Base-by-base conservation (phyloP, 441 rosid genomes). In the Adansonia madagascariensis region DNA sequence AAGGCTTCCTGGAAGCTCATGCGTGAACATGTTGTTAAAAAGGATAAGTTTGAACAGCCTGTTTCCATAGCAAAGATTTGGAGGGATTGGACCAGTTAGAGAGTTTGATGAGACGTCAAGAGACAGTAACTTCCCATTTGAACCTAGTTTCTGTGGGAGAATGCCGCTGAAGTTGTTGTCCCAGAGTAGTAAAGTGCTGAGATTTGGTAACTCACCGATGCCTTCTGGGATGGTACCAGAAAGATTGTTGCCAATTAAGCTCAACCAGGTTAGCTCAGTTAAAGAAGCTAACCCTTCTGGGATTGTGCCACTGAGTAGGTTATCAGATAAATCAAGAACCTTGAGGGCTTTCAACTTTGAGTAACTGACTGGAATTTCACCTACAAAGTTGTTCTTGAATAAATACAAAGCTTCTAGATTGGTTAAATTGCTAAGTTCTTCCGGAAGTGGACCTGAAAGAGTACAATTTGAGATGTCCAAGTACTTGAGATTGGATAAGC, bases 101-200 rank as follows among this genome's bases (percentile, higher is more conserved):
- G 85, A 89, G 77, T 95, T 95, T 52, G 94, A 84, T 0, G 98
- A 95, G 20, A 92, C 97, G 72, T 95, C 99, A 14, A 95, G 70
- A 14, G 84, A 78, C 64, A 53, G 75, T n/a, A 95, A 84, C 70
- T 91, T 90, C 7, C 91, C 87, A 76, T 87, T 95, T n/a, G 91
- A 82, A n/a, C 99, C 99, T 1, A 95, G 93, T 79, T 82, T 91
- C 47, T 82, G 86, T 0, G 99, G 99, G 6, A 95, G 90, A n/a
- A 73, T 77, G 68, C 99, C 99, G 11, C 88, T 85, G 27, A 95
- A 75, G 18, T 82, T 85, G 77, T 94, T 95, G 88, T 89, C 84
- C 97, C 98, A 95, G 0, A 95, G 82, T 43, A 67, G 73, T n/a
- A 95, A 80, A 4, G 90, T 83, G 77, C 79, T 86, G 17, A 95